These are phyloP conservation scores for Solanum arcanum DNA, from an alignment of 257 asterid species.

Conservation along the genomic window DNA sequence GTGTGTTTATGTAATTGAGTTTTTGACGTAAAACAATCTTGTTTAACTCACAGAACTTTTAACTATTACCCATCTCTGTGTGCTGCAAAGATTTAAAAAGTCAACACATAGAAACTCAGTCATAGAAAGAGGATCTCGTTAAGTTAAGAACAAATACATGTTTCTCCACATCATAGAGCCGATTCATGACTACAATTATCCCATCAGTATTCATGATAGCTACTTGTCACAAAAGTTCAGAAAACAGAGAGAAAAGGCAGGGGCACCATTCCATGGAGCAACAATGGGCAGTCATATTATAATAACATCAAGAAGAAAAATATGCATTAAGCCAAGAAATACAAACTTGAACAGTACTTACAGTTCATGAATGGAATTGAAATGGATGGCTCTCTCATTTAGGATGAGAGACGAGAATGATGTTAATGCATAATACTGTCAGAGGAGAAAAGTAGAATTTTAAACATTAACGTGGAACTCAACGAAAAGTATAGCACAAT, in stretches of 20 bases:
- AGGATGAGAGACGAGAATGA: conserved; percentile 82
- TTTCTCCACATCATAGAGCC: neutral
- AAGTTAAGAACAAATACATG: neutral
- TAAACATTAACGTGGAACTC: neutral
- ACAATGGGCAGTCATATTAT: neutral
- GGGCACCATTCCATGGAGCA: neutral
- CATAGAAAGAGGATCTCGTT: neutral
- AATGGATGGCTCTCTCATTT: conserved; percentile 63
- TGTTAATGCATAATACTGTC: conserved; percentile 87
- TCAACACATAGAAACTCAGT: neutral
- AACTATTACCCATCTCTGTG: neutral
- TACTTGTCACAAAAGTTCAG: neutral
- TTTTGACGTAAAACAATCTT: neutral
- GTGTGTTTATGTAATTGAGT: neutral
- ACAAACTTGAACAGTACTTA: conserved; percentile 29
- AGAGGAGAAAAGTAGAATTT: conserved; percentile 2
- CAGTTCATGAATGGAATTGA: conserved; percentile 88
- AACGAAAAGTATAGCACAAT: neutral
- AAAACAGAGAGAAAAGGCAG: neutral
- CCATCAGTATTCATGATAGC: neutral
- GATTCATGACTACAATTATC: neutral
- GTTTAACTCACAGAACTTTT: neutral
- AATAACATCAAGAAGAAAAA: neutral
- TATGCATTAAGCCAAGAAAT: neutral
- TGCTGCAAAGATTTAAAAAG: neutral